Evolutionary conservation across 495 filamentous ascomycete species (phyloP).

Genomic region (Xylaria flabelliformis): DNA sequence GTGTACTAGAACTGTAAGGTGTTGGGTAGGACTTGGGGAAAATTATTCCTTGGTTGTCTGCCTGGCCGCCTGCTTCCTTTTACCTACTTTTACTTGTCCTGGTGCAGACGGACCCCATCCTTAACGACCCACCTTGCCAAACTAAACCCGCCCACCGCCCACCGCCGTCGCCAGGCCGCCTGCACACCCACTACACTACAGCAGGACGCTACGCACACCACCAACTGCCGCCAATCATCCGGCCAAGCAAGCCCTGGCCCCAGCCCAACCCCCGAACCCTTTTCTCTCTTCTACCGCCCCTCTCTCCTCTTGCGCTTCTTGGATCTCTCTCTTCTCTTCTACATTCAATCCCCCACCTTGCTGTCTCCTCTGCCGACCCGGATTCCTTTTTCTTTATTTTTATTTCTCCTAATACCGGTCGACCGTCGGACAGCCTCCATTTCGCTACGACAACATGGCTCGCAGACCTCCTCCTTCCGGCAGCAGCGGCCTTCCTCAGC

Average conservation of each 20-base stretch:
- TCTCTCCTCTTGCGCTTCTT: conserved; percentile 28
- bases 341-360: conserved; percentile 21
- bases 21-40: conserved; percentile 15
- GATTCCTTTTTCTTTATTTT: conserved; percentile 19
- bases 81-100: conserved; percentile 34
- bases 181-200: conserved; percentile 10
- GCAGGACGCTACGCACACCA: conserved; percentile 19
- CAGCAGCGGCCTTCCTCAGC: conserved; percentile 41
- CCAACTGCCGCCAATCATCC: conserved; percentile 22
- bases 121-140: conserved; percentile 33
- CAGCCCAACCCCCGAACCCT: conserved; percentile 35
- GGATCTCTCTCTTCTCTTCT: conserved; percentile 33
- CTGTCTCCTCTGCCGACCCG: conserved; percentile 30
- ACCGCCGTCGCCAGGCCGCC: conserved; percentile 23
- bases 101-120: conserved; percentile 32
- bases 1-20: conserved; percentile 3
- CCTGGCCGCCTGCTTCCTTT: conserved; percentile 20
- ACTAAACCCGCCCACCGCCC: conserved; percentile 11
- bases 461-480: conserved; percentile 42
- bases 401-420: conserved; percentile 33
- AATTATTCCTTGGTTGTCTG: conserved; percentile 16
- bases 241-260: conserved; percentile 14
- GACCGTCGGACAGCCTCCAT: conserved; percentile 33
- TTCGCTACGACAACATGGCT: conserved; percentile 31
- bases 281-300: conserved; percentile 44